phyloP scores from a whole-genome alignment of 2,329 filamentous ascomycete genomes.

The Penicillium sp. region DNA sequence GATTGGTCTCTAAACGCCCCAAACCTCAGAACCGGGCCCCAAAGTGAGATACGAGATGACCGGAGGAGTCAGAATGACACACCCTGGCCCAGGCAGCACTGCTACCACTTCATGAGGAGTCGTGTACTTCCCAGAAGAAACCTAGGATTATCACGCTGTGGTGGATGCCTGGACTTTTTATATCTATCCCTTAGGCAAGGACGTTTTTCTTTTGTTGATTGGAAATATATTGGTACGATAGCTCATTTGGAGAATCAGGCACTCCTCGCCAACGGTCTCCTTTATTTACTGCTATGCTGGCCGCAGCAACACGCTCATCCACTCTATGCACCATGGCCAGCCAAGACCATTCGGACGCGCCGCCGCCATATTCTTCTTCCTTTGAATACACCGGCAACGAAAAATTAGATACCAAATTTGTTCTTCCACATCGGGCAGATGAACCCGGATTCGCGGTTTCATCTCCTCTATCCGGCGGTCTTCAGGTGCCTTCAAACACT shows the following conservation, averaged over 20 bases:
- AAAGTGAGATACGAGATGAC: not conserved
- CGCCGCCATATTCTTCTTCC: constrained; percentile 12
- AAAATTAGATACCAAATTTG: constrained; percentile 9
- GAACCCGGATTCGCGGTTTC: constrained; percentile 20
- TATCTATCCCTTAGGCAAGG: not conserved
- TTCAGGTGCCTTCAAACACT: constrained; percentile 32
- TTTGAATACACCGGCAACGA: not conserved
- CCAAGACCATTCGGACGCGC: not conserved
- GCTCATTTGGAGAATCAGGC: too few species aligned
- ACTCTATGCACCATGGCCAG: not conserved
- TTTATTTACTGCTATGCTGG: not conserved
- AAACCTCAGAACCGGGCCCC: not conserved
- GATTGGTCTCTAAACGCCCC: not conserved
- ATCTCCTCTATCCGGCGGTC: constrained; percentile 23
- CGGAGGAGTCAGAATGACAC: not conserved
- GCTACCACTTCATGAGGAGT: not conserved
- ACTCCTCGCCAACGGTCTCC: not conserved
- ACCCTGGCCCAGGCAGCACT: not conserved
- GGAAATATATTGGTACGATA: not conserved
- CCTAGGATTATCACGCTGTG: not conserved
- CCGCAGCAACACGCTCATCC: not conserved
- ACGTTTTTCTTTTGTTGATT: not conserved
- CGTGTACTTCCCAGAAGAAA: not conserved
- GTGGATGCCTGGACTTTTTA: not conserved
- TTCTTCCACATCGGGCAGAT: constrained; percentile 12